Conservation (phyloP, 2,329 filamentous ascomycete species). For the Penicillium sp. region DNA sequence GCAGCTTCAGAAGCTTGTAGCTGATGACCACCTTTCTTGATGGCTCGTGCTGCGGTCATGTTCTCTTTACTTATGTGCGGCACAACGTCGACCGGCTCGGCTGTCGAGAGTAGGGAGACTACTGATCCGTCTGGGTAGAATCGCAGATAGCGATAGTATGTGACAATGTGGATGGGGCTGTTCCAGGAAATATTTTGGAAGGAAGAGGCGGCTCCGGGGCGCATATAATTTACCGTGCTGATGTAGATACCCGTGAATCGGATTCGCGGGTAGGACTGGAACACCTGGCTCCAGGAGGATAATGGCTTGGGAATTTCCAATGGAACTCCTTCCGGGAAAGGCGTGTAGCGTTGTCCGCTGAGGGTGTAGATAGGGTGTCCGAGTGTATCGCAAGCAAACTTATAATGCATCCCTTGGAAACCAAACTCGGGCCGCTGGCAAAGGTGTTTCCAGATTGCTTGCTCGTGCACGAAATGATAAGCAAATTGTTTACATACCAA, state of each 20-base stretch:
- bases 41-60: conserved; percentile 49
- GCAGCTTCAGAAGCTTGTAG: conserved; percentile 48
- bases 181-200: conserved; percentile 73
- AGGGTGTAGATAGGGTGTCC: conserved; percentile 48
- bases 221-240: conserved; percentile 92
- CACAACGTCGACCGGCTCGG: conserved; percentile 84
- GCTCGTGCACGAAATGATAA: conserved; percentile 81
- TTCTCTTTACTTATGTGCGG: conserved; percentile 77
- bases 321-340: conserved; percentile 33
- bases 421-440: conserved; percentile 74
- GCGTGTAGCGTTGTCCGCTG: conserved; percentile 36
- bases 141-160: conserved; percentile 95
- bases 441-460: conserved; percentile 81
- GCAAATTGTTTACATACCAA: conserved; percentile 86
- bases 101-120: conserved; percentile 78
- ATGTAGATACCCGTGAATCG: conserved; percentile 98
- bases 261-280: conserved; percentile 79
- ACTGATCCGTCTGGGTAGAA: conserved; percentile 89
- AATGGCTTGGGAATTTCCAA: conserved; percentile 41
- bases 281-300: conserved; percentile 69
- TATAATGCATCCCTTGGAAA: conserved; percentile 81
- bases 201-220: conserved; percentile 73
- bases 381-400: conserved; percentile 66
- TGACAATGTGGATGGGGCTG: conserved; percentile 89
- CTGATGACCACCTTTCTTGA: conserved; percentile 40